Percentiles rank a stretch among this genome's conserved stretches.
Conservation (phyloP, 495 filamentous ascomycete genomes). For the Oidiodendron maius region DNA sequence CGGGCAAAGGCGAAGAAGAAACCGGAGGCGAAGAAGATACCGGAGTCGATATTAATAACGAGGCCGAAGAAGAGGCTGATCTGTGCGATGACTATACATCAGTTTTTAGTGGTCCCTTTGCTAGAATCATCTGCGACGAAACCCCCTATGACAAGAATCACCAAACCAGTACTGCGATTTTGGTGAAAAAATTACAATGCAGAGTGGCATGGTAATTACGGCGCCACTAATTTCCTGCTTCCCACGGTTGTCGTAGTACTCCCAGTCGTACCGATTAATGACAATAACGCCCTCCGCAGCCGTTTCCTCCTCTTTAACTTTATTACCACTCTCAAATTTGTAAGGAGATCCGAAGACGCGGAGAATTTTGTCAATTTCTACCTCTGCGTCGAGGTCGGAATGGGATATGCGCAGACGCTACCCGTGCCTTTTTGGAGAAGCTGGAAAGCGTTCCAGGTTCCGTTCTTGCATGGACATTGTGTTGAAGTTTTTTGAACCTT, state of each 20-base stretch:
- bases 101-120: no score
- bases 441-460: not conserved
- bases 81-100: no score
- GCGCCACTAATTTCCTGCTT: not conserved
- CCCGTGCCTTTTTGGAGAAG: not conserved
- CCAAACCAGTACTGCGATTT: no score
- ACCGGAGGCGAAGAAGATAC: no score
- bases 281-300: conserved; percentile 1
- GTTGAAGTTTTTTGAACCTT: not conserved
- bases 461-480: not conserved
- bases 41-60: no score
- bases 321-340: not conserved
- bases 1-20: no score
- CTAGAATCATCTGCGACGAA: no score
- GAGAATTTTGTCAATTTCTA: conserved; percentile 3
- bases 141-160: no score
- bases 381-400: not conserved
- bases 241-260: not conserved
- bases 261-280: conserved; percentile 3
- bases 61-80: no score
- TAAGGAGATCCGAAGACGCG: conserved; percentile 6
- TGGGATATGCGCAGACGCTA: not conserved
- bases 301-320: not conserved
- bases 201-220: no score
- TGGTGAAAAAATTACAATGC: no score